A percentile compares a stretch with the other conserved stretches of the same genome.
Evolutionary conservation across 306 rosid genomes (phyloP).

Genomic region (Adenanthera pavonina): DNA sequence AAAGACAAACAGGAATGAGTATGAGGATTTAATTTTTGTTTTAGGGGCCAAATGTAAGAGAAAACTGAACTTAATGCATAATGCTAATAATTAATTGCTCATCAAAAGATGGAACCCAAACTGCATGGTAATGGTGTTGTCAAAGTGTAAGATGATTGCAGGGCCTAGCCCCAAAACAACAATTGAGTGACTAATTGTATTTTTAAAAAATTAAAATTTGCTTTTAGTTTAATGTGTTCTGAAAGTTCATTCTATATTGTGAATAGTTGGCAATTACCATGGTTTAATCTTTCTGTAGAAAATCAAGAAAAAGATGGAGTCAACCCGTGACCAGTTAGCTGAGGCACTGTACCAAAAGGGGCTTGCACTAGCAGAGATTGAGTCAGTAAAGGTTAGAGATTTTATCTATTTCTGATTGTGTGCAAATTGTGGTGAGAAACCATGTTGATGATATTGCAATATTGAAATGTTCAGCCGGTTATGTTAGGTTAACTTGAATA

Average conservation of each 20-base stretch:
- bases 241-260: background rate
- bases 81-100: background rate
- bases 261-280: conserved; percentile 30
- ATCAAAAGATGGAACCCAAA: background rate
- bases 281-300: conserved; percentile 49
- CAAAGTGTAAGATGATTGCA: background rate
- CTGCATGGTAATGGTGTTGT: background rate
- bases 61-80: background rate
- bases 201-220: background rate
- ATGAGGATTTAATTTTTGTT: background rate
- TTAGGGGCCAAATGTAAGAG: background rate
- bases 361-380: conserved; percentile 74
- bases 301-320: conserved; percentile 85
- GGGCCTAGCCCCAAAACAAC: background rate
- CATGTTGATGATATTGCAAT: conserved; percentile 11
- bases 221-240: background rate
- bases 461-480: conserved; percentile 12
- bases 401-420: conserved; percentile 18
- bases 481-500: conserved; percentile 23
- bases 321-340: conserved; percentile 80
- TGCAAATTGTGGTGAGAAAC: conserved; percentile 28
- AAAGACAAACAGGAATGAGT: background rate
- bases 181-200: background rate
- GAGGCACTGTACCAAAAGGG: conserved; percentile 95
- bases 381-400: conserved; percentile 71